Base-by-base conservation (phyloP, 2,329 filamentous ascomycete species). In the Colletotrichum destructivum region DNA sequence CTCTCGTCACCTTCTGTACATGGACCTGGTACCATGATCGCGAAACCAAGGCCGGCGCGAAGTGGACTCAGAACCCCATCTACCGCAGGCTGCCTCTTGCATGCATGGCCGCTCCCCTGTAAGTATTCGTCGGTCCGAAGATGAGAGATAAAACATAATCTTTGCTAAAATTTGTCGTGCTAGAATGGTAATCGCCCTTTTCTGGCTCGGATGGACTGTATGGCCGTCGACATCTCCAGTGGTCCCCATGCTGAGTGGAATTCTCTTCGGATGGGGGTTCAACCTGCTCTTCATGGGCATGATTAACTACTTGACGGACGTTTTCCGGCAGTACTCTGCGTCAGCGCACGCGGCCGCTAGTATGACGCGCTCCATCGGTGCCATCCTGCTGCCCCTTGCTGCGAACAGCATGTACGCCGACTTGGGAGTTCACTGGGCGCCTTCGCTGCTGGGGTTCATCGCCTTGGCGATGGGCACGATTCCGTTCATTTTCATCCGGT, bases 41-140 rank as follows among this genome's bases (percentile, higher is more conserved):
- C 7, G 71, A 76, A 26, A 74, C 75, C 13, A 69, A 72, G 12
- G 76, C 75, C 2, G 79, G 79, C 3, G 76, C 75, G 2, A 52
- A 66, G n/a, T 81, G 80, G 80, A 77, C 80, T 3, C 74, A 79
- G 52, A 75, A 74, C 15, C 78, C 81, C 46, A 76, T 81, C 4
- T 76, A 75, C 71, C 64, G 86, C 77, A 47, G 82, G 79, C 68
- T 81, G 56, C 73, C 87, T 79, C 76, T 83, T 21, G 83, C 82
- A 2, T 91, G 90, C 6, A 88, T 90, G 69, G 89, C 89, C 11
- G 86, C 90, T n/a, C 89, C 90, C 0, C 89, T 91, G 80, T 86
- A 86, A 49, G 87, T 86, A 60, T 8, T 11, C 2, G 78, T 9
- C 18, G 4, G 3, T 2, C 1, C 5, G 6, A 11, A 11, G 26